Evolutionary conservation across 345 rosid species (phyloP), one percentile per base, ranked within the genome.

Genomic region (Populus nigra): DNA sequence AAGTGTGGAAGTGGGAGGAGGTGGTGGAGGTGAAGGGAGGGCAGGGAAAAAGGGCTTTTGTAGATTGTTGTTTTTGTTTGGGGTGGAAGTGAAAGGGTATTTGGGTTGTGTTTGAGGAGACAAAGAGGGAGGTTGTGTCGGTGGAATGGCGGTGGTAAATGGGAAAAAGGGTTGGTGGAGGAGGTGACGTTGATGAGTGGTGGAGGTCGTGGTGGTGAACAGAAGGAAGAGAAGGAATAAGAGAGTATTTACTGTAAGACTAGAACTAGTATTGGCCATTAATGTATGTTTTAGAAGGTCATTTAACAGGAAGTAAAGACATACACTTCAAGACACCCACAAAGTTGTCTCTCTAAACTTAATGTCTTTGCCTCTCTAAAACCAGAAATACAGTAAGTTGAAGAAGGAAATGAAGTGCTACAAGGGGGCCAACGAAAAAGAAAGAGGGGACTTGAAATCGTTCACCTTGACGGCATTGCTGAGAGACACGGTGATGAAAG

Each of bases 1-100:
- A 76, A 88, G 82, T 18, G 84, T 20, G 67, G 91, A 68, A 0
- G 87, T 31, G 6, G 86, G 79, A 17, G 91, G 89, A 11, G 87
- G 87, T 15, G 79, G 73, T 25, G 82, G 82, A 5, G 82, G 74
- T 10, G 75, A 45, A 0, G 75, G 35, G 5, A 74, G 18, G 17
- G 70, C 8, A 17, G 82, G 82, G 18, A 79, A 79, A 63, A 79
- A 74, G 4, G 82, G 77, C 15, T 62, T 73, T 23, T 74, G 74
- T 8, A 69, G 82, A n/a, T 59, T 61, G 23, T 59, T 6, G 59
- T 50, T 50, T 6, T 50, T 59, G 63, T 12, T 10, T 23, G 82
- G 78, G 5, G 50, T 62, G 25, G 78, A 2, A 29, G 82, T 69
- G 66, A 69, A 79, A 8, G 82, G 82, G 31, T 74, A 79, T 62